phyloP scores from a whole-genome alignment of 2,329 filamentous ascomycete species.

The Annulohypoxylon truncatum region DNA sequence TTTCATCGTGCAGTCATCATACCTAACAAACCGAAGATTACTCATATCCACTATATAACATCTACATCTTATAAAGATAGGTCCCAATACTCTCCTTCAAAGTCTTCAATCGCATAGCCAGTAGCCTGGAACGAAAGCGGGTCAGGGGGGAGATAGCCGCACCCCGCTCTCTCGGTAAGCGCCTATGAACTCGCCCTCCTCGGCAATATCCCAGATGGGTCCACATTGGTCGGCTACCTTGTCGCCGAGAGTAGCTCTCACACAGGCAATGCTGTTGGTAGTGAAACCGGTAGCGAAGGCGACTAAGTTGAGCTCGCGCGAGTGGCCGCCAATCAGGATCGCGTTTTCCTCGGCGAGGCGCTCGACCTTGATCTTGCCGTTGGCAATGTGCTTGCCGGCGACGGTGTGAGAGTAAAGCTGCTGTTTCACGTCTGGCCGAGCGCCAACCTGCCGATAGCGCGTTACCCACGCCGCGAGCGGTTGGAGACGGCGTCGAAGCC shows the following conservation, averaged over 20 bases:
- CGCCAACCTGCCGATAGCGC: not conserved
- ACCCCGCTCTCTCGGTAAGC: not conserved
- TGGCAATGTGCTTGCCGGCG: not conserved
- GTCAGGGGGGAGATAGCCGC: not conserved
- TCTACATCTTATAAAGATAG: not conserved
- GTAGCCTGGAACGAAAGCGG: not conserved
- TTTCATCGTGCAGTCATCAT: too few species aligned
- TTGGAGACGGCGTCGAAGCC: not conserved
- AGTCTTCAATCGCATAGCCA: not conserved
- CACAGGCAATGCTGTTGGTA: not conserved
- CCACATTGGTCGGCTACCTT: not conserved
- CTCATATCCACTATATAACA: not conserved
- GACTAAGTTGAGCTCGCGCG: not conserved
- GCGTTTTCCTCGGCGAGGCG: not conserved
- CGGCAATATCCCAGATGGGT: not conserved
- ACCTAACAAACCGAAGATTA: not conserved
- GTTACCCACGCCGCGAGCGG: not conserved
- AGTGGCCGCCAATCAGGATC: not conserved
- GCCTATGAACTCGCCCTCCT: not conserved
- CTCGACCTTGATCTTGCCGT: not conserved
- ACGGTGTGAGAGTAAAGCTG: not conserved
- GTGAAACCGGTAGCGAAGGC: not conserved
- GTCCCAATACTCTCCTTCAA: not conserved
- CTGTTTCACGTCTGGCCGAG: not conserved
- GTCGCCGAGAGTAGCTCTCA: not conserved